Base-by-base conservation (phyloP, 179 eudicot genomes). In the Patellifolia procumbens region DNA sequence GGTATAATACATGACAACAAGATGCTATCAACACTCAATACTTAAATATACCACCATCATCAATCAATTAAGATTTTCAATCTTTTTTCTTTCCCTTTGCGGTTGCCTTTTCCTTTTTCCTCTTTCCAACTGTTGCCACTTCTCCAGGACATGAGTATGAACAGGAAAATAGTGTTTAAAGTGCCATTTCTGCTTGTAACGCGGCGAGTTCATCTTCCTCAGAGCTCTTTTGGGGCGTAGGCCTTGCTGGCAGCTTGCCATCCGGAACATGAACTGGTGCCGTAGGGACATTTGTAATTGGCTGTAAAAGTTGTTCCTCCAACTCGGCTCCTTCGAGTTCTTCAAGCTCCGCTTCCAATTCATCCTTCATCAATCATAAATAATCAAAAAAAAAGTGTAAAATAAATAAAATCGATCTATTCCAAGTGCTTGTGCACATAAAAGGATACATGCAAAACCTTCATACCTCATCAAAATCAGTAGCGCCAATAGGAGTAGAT, bases 311-410 rank as follows among this genome's bases (percentile, higher is more conserved):
- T 77, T 90, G 86, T 53, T 94, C 92, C 72, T 94, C 98, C 87
- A 92, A 80, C 80, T 94, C 98, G 16, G 87, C 88, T 62, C 84
- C 92, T 83, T 92, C 97, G 42, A 94, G 87, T 68, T 92, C 98
- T 86, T 94, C 97, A 56, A 94, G 96, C 85, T 94, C 98, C 9
- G 97, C 98, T 81, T 89, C 96, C 83, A 94, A 78, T 84, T 90
- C 97, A 87, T 92, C 98, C 97, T 94, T 71, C 66, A 81, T n/a
- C 3, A 28, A n/a, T 5, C 22, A 37, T 22, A 55, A 46, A 3
- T 42, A 59, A 42, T 22, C 28, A 26, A 53, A n/a, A n/a, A 19
- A 43, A 65, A 16, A 32, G 48, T 29, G 24, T 2, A 12, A 20
- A 5, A 17, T 10, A 48, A n/a, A n/a, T n/a, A n/a, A n/a, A n/a